A percentile compares a stretch with the other conserved stretches of the same genome.
Evolutionary conservation across 2,329 filamentous ascomycete genomes (phyloP).

Genomic region (Paracoccidioides brasiliensis): DNA sequence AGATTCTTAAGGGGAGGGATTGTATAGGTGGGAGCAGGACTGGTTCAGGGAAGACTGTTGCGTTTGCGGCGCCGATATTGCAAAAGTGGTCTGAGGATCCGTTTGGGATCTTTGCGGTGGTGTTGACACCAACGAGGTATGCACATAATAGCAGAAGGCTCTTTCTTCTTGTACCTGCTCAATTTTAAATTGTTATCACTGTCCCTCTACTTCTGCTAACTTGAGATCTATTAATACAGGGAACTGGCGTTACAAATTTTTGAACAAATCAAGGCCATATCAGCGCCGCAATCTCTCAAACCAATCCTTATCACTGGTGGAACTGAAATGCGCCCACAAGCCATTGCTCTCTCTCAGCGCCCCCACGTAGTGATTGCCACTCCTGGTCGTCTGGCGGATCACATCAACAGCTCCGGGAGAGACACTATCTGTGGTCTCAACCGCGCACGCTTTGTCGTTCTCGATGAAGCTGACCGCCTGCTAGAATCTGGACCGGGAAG

Average conservation of each 20-base stretch:
- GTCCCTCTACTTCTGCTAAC: neutral
- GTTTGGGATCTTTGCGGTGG: slow-evolving; percentile 74
- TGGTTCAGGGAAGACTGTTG: slow-evolving; percentile 93
- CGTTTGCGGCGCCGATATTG: slow-evolving; percentile 86
- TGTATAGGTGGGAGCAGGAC: slow-evolving; percentile 92
- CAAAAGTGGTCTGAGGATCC: slow-evolving; percentile 91
- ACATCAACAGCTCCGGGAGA: slow-evolving; percentile 79
- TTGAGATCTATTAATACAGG: slow-evolving; percentile 26
- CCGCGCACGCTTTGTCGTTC: slow-evolving; percentile 70
- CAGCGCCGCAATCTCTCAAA: slow-evolving; percentile 75
- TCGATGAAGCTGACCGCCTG: slow-evolving; percentile 90
- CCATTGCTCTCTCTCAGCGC: slow-evolving; percentile 64
- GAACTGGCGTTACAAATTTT: slow-evolving; percentile 93
- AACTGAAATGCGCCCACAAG: slow-evolving; percentile 82
- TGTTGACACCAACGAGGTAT: slow-evolving; percentile 75
- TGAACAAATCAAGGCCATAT: slow-evolving; percentile 91
- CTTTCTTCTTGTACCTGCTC: neutral
- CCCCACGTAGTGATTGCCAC: slow-evolving; percentile 93
- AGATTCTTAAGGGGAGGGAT: slow-evolving; percentile 80
- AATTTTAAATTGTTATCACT: slow-evolving; percentile 2
- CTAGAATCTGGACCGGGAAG: slow-evolving; percentile 62
- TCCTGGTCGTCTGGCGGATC: slow-evolving; percentile 82
- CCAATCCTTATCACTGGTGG: slow-evolving; percentile 83
- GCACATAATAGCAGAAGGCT: neutral
- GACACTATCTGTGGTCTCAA: slow-evolving; percentile 76